Evolutionary conservation across 805 yeast genomes (phyloP).

Genomic region (Saccharomycopsis amapae): DNA sequence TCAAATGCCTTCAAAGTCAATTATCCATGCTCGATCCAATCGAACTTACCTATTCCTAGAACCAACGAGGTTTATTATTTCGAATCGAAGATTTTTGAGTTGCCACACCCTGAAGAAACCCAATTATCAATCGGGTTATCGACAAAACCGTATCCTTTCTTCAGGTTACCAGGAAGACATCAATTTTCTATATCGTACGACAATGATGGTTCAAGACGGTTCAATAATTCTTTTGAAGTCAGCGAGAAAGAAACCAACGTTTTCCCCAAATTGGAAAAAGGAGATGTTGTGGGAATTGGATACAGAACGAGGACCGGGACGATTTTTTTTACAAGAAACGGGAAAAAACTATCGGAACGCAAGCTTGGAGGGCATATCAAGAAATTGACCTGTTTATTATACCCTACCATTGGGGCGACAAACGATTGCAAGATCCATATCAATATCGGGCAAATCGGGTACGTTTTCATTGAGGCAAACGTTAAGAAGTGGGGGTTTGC

Average conservation of each 20-base stretch:
- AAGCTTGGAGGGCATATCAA: conserved; percentile 73
- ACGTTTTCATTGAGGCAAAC: conserved; percentile 84
- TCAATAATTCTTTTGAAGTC: conserved; percentile 63
- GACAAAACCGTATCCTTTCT: conserved; percentile 87
- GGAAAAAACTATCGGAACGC: conserved; percentile 78
- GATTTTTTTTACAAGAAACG: conserved; percentile 89
- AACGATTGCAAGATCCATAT: conserved; percentile 79
- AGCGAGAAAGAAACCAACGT: conserved; percentile 40
- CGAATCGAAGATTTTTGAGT: conserved; percentile 76
- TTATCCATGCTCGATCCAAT: conserved; percentile 59
- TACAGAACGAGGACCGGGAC: conserved; percentile 77
- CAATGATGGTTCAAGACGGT: conserved; percentile 71
- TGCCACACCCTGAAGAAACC: conserved; percentile 45
- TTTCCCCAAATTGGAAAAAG: conserved; percentile 59
- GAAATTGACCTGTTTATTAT: conserved; percentile 38
- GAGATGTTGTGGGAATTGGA: conserved; percentile 93
- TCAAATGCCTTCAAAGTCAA: conserved; percentile 30
- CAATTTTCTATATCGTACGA: conserved; percentile 82
- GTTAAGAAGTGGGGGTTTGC: conserved; percentile 95
- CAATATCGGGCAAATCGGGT: conserved; percentile 84
- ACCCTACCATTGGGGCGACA: conserved; percentile 85
- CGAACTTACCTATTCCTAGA: conserved; percentile 80
- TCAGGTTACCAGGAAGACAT: conserved; percentile 89
- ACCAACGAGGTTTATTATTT: conserved; percentile 82
- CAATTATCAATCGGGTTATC: conserved; percentile 72